Evolutionary conservation across 352 stramenopile genomes (phyloP).

Genomic region (Phytopythium kandeliae): DNA sequence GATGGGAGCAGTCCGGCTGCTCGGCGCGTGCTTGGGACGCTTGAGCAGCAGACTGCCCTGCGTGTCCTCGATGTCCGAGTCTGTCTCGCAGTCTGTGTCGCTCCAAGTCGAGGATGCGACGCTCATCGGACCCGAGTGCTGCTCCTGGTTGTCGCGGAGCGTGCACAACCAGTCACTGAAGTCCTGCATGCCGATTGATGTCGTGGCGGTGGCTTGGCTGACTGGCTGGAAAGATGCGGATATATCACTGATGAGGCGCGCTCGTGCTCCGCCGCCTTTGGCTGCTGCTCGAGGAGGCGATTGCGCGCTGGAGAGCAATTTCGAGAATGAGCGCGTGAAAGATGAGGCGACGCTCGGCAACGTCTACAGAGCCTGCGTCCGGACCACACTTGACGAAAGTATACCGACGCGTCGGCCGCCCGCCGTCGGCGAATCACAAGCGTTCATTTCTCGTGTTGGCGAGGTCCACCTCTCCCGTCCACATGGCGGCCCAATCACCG

Average conservation of each 20-base stretch:
- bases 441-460: neutral
- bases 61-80: constrained; percentile 31
- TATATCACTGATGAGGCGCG: neutral
- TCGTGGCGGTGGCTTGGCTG: neutral
- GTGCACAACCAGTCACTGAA: constrained; percentile 48
- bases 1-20: constrained; percentile 46
- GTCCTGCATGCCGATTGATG: constrained; percentile 24
- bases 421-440: constrained; percentile 6
- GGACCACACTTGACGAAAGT: neutral
- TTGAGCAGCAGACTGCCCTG: constrained; percentile 15
- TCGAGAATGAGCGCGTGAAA: constrained; percentile 19
- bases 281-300: neutral
- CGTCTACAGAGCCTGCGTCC: constrained; percentile 12
- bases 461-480: constrained; percentile 2
- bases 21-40: constrained; percentile 17
- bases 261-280: neutral
- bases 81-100: constrained; percentile 35
- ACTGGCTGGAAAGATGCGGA: constrained; percentile 9
- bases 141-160: constrained; percentile 16
- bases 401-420: neutral
- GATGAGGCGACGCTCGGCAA: constrained; percentile 4
- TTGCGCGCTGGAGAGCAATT: constrained; percentile 12
- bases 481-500: neutral
- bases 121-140: constrained; percentile 13
- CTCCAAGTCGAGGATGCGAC: constrained; percentile 40